These are phyloP conservation scores for Phytophthora europaea DNA, from an alignment of 352 stramenopile species.

Conservation along the genomic window DNA sequence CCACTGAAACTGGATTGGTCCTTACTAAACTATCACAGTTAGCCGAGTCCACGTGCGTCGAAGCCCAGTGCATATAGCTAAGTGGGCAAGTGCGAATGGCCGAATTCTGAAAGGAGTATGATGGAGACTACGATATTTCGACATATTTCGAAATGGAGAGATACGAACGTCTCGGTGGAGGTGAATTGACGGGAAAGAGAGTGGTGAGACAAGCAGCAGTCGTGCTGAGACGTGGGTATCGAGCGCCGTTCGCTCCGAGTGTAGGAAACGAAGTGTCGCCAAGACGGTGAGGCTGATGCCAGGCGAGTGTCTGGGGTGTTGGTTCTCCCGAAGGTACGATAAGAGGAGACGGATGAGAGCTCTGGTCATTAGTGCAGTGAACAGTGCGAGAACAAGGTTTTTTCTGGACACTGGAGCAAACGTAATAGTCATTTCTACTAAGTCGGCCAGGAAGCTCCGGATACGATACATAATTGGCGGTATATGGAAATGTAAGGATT, in stretches of 20 bases:
- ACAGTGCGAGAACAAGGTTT: background rate
- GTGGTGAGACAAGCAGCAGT: background rate
- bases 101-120: background rate
- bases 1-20: constrained; percentile 8
- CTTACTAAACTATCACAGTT: constrained; percentile 12
- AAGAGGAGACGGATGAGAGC: background rate
- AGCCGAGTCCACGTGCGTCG: constrained; percentile 1
- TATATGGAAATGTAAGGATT: constrained; percentile 2
- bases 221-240: background rate
- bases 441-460: background rate
- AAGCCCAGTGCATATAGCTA: background rate
- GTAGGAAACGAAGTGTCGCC: background rate
- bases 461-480: background rate
- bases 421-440: background rate
- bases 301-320: background rate
- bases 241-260: background rate
- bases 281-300: background rate
- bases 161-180: background rate
- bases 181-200: background rate
- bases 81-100: background rate
- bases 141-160: background rate
- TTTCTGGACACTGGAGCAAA: background rate
- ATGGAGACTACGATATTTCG: background rate
- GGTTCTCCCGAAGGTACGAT: background rate
- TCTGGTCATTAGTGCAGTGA: background rate